Evolutionary conservation across 106 monocot genomes (phyloP), one percentile per base, ranked within the genome.

Genomic region (Dactylorhiza incarnata): DNA sequence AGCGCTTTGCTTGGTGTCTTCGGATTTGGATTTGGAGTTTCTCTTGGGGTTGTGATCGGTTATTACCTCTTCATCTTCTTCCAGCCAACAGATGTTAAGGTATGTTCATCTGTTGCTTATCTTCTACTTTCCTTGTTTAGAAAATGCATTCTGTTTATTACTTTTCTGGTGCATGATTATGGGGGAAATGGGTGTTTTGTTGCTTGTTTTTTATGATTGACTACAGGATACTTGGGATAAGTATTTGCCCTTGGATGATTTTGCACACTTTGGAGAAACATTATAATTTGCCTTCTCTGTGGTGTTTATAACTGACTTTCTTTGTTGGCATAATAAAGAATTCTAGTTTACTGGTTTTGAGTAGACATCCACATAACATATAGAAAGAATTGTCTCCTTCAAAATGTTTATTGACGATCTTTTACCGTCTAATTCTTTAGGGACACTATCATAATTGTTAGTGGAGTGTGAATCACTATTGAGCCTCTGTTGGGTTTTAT

Each of bases 41-140:
- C 86, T 16, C 50, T 76, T 49, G 94, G 94, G 17, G n/a, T 94
- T 45, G 91, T 91, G 6, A 81, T 91, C 48, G 91, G 94, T 3
- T 94, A 94, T 69, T 89, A 78, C 56, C 74, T 89, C 61, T 94
- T 91, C 91, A 85, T 94, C 74, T 91, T 83, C 65, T 85, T 89
- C 76, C 88, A 89, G 75, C 85, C 89, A 44, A 84, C 58, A 23
- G 87, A 91, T 76, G 89, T 91, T 71, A 87, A 87, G 89, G 91
- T 91, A 16, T 52, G 61, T 9, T 48, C 48, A 15, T 71, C 45
- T 48, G 48, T 7, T 71, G 14, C 46, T 71, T n/a, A 48, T 71
- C 9, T 48, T 46, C 0, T 48, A 9, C 4, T 68, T 48, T 71
- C 1, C 3, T 71, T 48, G 47, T 22, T 71, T 48, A 7, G 14